Base-by-base conservation (phyloP, 371 early-diverging fungal genomes). In the Choanephora cucurbitarum region DNA sequence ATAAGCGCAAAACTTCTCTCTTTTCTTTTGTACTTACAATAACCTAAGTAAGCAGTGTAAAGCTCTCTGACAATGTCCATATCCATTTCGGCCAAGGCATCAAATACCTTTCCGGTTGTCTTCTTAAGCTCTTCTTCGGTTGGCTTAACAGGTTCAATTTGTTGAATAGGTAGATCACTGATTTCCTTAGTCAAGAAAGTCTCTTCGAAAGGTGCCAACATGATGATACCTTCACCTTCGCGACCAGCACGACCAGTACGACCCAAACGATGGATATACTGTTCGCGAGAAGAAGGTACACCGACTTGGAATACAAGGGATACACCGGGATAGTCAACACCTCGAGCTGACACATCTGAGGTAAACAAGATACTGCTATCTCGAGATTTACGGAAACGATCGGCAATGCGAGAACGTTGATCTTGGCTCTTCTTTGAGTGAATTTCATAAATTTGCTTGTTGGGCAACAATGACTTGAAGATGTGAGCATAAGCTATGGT, bases 281-380 rank as follows among this genome's bases (percentile, higher is more conserved):
- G 93, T 62, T 99, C 98, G 49, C 88, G 75, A 47, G 82, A 74
- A 7, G 87, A 79, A 21, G 99, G 98, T 2, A 94, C 81, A 65
- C 99, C 99, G 42, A 96, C 83, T 79, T 99, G 99, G 18, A 98
- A 50, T 7, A 98, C 97, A 44, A 95, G 77, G 0, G 91, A 88
- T 3, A 99, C 96, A 71, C 92, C 94, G 18, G 99, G 98, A 51
- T 98, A 98, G 75, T 99, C 99, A 15, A 99, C 92, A 37, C 99
- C 99, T 65, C 99, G 92, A 33, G 99, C 99, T 52, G 98, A 98
- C 6, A 99, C 98, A 75, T 99, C 99, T 0, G 99, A 94, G 1
- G 99, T 98, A 59, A 99, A 89, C 62, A 99, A 71, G 33, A 97
- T 81, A 19, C 85, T 79, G n/a, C 74, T 77, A 6, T 58, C 45